A percentile compares a stretch with the other conserved stretches of the same genome.
Evolutionary conservation across 1,284 basidiomycete genomes (phyloP).

Genomic region (Apiotrichum siamense): DNA sequence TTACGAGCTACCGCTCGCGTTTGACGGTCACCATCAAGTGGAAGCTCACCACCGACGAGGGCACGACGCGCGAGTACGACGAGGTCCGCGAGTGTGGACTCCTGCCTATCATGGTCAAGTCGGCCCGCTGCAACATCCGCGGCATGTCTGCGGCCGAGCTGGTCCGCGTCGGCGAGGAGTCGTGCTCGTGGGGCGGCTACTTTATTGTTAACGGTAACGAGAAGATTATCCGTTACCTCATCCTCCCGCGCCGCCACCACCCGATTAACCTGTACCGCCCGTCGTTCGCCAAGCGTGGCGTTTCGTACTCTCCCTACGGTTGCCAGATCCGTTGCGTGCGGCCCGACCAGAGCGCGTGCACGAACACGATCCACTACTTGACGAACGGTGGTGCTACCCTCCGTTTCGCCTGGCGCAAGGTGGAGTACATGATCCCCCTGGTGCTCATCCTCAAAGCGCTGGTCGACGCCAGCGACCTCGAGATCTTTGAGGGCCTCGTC

Average conservation of each 20-base stretch:
- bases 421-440: constrained; percentile 97
- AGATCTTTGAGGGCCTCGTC: constrained; percentile 95
- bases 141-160: constrained; percentile 79
- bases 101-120: constrained; percentile 96
- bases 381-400: constrained; percentile 93
- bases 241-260: constrained; percentile 65
- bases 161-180: constrained; percentile 86
- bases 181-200: constrained; percentile 98
- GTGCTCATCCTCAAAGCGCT: constrained; percentile 96
- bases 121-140: constrained; percentile 86
- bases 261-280: constrained; percentile 70
- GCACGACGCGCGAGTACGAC: constrained; percentile 52
- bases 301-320: constrained; percentile 88
- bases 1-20: constrained; percentile 56
- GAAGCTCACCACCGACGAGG: constrained; percentile 65
- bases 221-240: constrained; percentile 86
- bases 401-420: constrained; percentile 94
- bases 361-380: constrained; percentile 95
- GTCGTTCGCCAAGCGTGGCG: constrained; percentile 85
- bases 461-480: constrained; percentile 89
- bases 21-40: constrained; percentile 88
- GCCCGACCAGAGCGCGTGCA: constrained; percentile 82
- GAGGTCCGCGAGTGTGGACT: constrained; percentile 83
- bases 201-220: constrained; percentile 99
- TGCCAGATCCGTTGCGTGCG: constrained; percentile 94